Evolutionary conservation across 2,329 filamentous ascomycete genomes (phyloP), one percentile per base, ranked within the genome.

Genomic region (Colletotrichum abscissum): DNA sequence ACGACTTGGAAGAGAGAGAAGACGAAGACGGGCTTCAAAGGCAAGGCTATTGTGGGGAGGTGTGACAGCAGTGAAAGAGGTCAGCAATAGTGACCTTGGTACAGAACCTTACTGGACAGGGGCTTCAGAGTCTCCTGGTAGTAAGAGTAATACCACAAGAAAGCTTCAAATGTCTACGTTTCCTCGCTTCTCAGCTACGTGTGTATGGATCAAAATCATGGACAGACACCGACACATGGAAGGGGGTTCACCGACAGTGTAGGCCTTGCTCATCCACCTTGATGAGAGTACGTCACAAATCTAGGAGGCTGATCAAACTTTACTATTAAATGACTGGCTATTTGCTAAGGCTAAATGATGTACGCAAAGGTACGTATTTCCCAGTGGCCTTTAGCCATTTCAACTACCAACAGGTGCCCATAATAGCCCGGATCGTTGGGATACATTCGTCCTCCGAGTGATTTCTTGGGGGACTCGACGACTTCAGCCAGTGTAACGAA

Each of bases 121-220:
- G n/a, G 42, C 33, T 54, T 28, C 33, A 22, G 19, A 14, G 14
- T 26, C 22, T 55, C 14, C 35, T 38, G 22, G 52, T 69, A 69
- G 58, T 58, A 63, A 59, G 65, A 69, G 58, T 63, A 72, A 72
- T 69, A 63, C 69, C 56, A 63, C 59, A 63, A 55, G 57, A 19
- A 52, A 46, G 46, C 30, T 54, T n/a, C 33, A 26, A 22, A 26
- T 26, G 2, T 35, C 9, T 4, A 19, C 12, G 14, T 52, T 3
- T 14, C 46, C 33, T 55, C 19, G 19, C 11, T 38, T 5, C 35
- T 38, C 2, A 7, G 8, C 12, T 19, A 4, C 5, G 12, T 67
- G 16, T 46, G 30, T 63, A 16, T 42, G 38, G 5, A 42, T 16
- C 38, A 42, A 42, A 14, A 38, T 16, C 16, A 42, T 42, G 38